phyloP scores from a whole-genome alignment of 176 grass and related monocot genomes.

The Carex kokanica region DNA sequence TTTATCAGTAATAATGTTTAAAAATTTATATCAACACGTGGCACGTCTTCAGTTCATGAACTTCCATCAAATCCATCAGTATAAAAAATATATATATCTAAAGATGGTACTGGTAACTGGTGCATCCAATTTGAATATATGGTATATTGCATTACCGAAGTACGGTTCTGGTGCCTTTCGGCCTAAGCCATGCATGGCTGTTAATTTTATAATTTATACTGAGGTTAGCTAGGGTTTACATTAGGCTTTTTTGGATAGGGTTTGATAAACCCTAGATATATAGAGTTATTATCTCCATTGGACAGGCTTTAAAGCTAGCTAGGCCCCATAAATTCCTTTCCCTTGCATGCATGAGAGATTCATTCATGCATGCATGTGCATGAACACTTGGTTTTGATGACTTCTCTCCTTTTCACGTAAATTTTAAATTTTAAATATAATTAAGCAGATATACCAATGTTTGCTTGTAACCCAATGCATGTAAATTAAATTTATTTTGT shows the following conservation, averaged over 20 bases:
- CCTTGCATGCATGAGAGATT: not conserved
- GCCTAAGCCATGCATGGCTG: constrained; percentile 21
- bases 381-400: constrained; percentile 11
- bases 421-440: not conserved
- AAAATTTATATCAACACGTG: constrained; percentile 10
- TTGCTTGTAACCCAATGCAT: not conserved
- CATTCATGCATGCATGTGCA: constrained; percentile 20
- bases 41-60: constrained; percentile 15
- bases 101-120: not conserved
- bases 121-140: not conserved
- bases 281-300: constrained; percentile 8
- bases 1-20: not conserved
- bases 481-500: not conserved
- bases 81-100: not conserved
- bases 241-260: not conserved
- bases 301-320: constrained; percentile 11
- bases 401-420: constrained; percentile 31
- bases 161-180: constrained; percentile 21
- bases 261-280: constrained; percentile 25
- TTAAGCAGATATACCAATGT: not conserved
- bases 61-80: constrained; percentile 8
- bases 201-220: not conserved
- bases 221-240: not conserved
- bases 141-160: constrained; percentile 13
- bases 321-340: not conserved